Conservation (phyloP, 768 basidiomycete species). For the Serpula lacrymans region DNA sequence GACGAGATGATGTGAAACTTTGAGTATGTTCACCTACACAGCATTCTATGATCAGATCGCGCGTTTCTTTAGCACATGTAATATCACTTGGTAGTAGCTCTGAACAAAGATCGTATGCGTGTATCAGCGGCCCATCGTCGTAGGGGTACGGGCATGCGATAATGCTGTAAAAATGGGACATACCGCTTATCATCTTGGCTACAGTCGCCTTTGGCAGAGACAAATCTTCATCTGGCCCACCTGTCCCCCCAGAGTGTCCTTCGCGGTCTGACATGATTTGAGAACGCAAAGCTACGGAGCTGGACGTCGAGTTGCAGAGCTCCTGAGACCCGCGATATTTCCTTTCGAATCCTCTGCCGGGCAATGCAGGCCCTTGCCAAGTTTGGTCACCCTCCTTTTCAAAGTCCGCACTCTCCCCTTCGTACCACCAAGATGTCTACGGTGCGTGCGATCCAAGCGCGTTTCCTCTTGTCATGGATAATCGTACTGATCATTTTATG, state of each 20-base stretch:
- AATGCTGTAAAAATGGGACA: conserved; percentile 13
- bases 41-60: conserved; percentile 95
- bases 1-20: not conserved
- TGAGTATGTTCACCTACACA: conserved; percentile 86
- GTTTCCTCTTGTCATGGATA: conserved; percentile 1
- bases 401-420: conserved; percentile 36
- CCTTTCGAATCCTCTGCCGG: conserved; percentile 11
- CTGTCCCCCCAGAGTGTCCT: conserved; percentile 59
- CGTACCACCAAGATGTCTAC: conserved; percentile 59
- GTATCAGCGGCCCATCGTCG: conserved; percentile 8
- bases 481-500: not conserved
- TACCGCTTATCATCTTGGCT: conserved; percentile 93
- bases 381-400: conserved; percentile 25
- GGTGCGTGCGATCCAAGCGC: conserved; percentile 37
- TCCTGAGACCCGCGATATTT: not conserved
- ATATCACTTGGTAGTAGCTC: conserved; percentile 89
- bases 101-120: conserved; percentile 31
- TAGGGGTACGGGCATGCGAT: conserved; percentile 5
- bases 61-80: conserved; percentile 91
- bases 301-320: no score
- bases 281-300: conserved; percentile 37
- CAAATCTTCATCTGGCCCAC: conserved; percentile 84
- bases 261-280: conserved; percentile 86
- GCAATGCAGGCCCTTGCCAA: conserved; percentile 14
- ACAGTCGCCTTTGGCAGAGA: conserved; percentile 97